Evolutionary conservation across 1,284 basidiomycete genomes (phyloP).

Genomic region (Kwoniella shivajii): DNA sequence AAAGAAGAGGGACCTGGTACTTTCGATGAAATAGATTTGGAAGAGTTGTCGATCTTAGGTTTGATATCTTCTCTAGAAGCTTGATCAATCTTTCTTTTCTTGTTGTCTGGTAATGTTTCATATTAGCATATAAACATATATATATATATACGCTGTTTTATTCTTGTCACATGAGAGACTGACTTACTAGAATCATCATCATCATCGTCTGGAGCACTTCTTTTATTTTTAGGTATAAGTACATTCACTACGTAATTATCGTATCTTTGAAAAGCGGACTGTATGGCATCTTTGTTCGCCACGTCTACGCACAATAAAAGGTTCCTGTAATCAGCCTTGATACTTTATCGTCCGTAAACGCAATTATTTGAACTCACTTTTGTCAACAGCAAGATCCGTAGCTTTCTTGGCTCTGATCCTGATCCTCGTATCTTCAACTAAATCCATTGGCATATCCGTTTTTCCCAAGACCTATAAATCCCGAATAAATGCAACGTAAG

Average conservation of each 20-base stretch:
- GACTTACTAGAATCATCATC: slow-evolving; percentile 18
- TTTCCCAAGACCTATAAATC: slow-evolving; percentile 30
- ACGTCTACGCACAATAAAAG: slow-evolving; percentile 14
- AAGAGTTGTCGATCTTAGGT: not conserved
- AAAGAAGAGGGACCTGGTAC: not conserved
- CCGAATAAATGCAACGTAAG: not conserved
- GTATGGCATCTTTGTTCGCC: slow-evolving; percentile 15
- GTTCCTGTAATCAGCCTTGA: slow-evolving; percentile 1
- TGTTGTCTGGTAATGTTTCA: slow-evolving; percentile 1
- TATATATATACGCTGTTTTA: not conserved
- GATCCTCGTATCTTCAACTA: slow-evolving; percentile 29
- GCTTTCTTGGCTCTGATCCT: slow-evolving; percentile 19
- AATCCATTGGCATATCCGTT: slow-evolving; percentile 42
- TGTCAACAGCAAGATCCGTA: slow-evolving; percentile 16
- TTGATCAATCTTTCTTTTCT: slow-evolving; percentile 17
- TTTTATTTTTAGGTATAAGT: slow-evolving; percentile 15
- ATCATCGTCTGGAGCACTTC: not conserved
- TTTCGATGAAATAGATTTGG: slow-evolving; percentile 9
- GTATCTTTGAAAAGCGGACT: slow-evolving; percentile 25
- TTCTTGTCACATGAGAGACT: too few relatives aligned
- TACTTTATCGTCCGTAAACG: not conserved
- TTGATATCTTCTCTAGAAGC: slow-evolving; percentile 8
- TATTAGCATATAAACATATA: not conserved
- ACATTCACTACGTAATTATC: slow-evolving; percentile 15
- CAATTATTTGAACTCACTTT: slow-evolving; percentile 16